Evolutionary conservation across 1,139 yeast genomes (phyloP), one percentile per base, ranked within the genome.

Genomic region (Pichia sp.): DNA sequence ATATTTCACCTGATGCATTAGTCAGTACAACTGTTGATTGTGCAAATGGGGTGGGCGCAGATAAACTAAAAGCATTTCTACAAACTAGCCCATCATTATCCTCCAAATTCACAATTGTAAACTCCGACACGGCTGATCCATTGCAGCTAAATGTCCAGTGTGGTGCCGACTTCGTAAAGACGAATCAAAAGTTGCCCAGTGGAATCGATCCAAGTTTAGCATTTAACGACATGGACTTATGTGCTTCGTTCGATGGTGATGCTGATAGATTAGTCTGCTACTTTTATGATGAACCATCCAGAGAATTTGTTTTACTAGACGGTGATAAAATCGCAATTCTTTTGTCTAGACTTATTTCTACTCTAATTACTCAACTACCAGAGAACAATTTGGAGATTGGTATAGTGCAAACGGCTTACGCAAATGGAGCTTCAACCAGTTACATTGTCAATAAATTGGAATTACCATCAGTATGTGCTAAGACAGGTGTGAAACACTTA

Each of bases 11-110:
- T 4, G 36, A 52, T 16, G 66, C 71, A 27, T 65, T 79, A 2
- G 46, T 59, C 16, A 68, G 67, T 31, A 76, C 89, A 61, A 79
- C 84, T 5, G 81, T 92, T 42, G 98, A 92, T 71, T 83, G 90
- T 43, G 99, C 99, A 9, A 93, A 93, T 67, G 99, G 99, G 16
- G 89, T 93, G 46, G 99, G 99, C n/a, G 96, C 93, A 0, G 89
- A 91, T 24, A 87, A 88, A 67, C 75, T 85, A 36, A 36, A 50
- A 20, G 24, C 43, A 2, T 56, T 59, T 34, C 65, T 71, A 33
- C 76, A 78, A 46, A 72, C 87, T 58, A 70, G 74, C 30, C 61
- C 69, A 2, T 68, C 75, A 1, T 68, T 78, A 43, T 67, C 40
- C 2, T 14, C 51, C 5, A 36, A 56, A 27, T 46, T 85, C 16